Evolutionary conservation across 1,284 basidiomycete genomes (phyloP).

Genomic region (Nidula niveotomentosa): DNA sequence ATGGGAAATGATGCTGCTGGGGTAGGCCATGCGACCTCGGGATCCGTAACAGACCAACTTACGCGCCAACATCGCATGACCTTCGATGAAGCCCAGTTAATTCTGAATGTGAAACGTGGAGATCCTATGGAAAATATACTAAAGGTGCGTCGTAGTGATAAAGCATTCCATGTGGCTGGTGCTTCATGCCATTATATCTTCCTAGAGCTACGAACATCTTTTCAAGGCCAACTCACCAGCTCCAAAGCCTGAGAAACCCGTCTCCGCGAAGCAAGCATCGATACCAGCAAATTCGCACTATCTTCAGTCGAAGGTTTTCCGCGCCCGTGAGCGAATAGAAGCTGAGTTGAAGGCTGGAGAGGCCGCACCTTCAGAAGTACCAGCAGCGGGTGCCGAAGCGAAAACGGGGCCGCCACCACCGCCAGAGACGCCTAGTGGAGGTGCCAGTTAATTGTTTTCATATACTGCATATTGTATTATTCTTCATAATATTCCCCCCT

Average conservation of each 20-base stretch:
- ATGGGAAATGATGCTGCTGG: conserved; percentile 67
- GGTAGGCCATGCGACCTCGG: conserved; percentile 71
- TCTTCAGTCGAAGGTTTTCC: conserved; percentile 94
- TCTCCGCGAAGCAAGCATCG: conserved; percentile 36
- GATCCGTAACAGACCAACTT: conserved; percentile 72
- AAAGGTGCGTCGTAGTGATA: conserved; percentile 51
- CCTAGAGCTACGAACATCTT: conserved; percentile 89
- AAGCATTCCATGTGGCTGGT: background rate
- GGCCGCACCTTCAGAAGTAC: conserved; percentile 17
- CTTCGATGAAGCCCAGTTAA: conserved; percentile 92
- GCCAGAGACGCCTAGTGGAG: conserved; percentile 7
- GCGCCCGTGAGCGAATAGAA: conserved; percentile 93
- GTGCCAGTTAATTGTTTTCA: background rate
- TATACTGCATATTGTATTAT: background rate
- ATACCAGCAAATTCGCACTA: conserved; percentile 80
- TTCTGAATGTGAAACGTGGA: conserved; percentile 87
- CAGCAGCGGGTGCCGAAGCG: conserved; percentile 6
- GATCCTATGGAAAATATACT: conserved; percentile 69
- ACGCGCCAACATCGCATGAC: conserved; percentile 92
- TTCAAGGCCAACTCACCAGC: conserved; percentile 86
- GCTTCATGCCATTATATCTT: conserved; percentile 3
- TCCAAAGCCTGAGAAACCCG: conserved; percentile 51
- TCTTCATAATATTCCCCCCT: background rate
- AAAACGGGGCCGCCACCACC: conserved; percentile 7
- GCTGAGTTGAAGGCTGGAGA: conserved; percentile 65